Percentiles rank a stretch among this genome's conserved stretches.
These are phyloP conservation scores for Diaporthe helianthi DNA, from an alignment of 2,329 filamentous ascomycete genomes.

Conservation along the genomic window DNA sequence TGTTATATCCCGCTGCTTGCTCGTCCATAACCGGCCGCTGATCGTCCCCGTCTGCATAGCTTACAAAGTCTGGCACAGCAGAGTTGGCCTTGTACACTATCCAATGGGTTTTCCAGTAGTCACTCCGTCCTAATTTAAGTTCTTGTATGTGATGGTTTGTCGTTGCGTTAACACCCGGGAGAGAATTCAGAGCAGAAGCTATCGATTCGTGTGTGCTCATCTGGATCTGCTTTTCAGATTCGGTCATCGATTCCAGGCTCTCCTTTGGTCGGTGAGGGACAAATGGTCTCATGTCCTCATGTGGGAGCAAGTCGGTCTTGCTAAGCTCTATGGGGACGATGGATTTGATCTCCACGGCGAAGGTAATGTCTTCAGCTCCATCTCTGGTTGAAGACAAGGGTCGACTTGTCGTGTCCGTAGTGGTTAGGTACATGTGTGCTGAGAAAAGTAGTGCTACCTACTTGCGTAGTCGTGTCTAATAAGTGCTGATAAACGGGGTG, in stretches of 20 bases:
- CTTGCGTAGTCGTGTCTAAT: constrained; percentile 1
- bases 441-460: not conserved
- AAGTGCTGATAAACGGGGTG: not conserved
- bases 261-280: constrained; percentile 29
- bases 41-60: constrained; percentile 37
- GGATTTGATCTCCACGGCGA: constrained; percentile 34
- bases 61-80: constrained; percentile 41
- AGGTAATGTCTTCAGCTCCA: constrained; percentile 28
- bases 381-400: constrained; percentile 19
- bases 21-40: constrained; percentile 18
- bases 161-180: constrained; percentile 40
- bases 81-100: constrained; percentile 51
- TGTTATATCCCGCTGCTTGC: constrained; percentile 33
- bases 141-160: constrained; percentile 40
- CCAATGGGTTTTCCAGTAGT: constrained; percentile 48
- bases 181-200: constrained; percentile 12
- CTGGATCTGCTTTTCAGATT: constrained; percentile 27
- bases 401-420: not conserved
- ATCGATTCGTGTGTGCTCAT: constrained; percentile 26
- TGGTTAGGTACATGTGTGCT: constrained; percentile 12
- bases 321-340: constrained; percentile 2
- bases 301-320: not conserved
- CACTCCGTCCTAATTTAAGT: constrained; percentile 38
- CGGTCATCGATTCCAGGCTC: constrained; percentile 30
- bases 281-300: constrained; percentile 22